phyloP scores from a whole-genome alignment of 2,329 filamentous ascomycete genomes.

The Ophiostoma triangulosporum region DNA sequence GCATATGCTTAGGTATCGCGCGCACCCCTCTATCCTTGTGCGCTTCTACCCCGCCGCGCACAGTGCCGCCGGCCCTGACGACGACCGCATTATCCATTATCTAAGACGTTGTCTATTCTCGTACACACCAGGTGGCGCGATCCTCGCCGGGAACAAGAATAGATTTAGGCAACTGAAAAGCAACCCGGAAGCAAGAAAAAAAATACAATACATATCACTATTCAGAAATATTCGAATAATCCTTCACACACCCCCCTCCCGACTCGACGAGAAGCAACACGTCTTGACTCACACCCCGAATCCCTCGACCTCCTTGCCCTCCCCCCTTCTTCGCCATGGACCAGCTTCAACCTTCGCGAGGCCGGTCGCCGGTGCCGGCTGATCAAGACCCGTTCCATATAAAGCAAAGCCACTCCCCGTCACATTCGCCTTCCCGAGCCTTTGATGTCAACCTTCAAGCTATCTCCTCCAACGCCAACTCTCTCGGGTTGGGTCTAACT shows the following conservation, averaged over 20 bases:
- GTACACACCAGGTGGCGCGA: not conserved
- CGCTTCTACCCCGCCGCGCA: conserved; percentile 2
- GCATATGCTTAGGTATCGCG: no score
- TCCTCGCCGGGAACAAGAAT: conserved; percentile 5
- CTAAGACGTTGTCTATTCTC: conserved; percentile 1
- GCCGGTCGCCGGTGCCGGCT: conserved; percentile 49
- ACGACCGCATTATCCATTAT: conserved; percentile 2
- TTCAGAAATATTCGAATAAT: conserved; percentile 1
- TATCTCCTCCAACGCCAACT: conserved; percentile 13
- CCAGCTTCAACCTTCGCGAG: conserved; percentile 35
- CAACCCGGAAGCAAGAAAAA: no score
- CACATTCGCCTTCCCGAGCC: conserved; percentile 34
- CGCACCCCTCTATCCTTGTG: not conserved
- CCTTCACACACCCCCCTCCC: conserved; percentile 6
- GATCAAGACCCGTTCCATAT: conserved; percentile 46
- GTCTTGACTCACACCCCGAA: not conserved
- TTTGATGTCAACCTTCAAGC: conserved; percentile 29
- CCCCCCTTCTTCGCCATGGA: conserved; percentile 28
- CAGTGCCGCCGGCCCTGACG: not conserved
- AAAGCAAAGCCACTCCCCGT: conserved; percentile 54
- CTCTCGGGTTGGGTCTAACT: conserved; percentile 41
- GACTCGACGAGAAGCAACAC: not conserved
- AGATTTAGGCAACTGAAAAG: no score
- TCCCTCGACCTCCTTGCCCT: not conserved
- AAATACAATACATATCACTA: conserved; percentile 4